Conservation (phyloP, 208 protist species). For the Trypanosoma congolense region DNA sequence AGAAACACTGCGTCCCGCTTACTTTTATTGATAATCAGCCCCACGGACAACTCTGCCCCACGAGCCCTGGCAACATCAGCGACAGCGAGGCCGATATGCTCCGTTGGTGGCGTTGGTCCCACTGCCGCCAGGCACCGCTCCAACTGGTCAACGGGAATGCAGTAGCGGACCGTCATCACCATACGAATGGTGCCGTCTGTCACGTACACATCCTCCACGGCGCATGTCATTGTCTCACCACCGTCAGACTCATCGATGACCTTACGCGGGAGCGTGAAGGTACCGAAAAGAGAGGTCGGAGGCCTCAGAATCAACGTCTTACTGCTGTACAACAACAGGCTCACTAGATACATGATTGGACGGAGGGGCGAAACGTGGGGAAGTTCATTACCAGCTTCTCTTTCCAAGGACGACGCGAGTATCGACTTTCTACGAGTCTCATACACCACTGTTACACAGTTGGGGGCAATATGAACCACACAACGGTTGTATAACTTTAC, state of each 20-base stretch:
- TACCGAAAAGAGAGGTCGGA: slow-evolving; percentile 65
- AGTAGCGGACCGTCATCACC: slow-evolving; percentile 60
- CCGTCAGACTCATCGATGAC: slow-evolving; percentile 42
- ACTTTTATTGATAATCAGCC: slow-evolving; percentile 57
- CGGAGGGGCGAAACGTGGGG: slow-evolving; percentile 48
- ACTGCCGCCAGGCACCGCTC: slow-evolving; percentile 80
- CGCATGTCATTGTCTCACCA: slow-evolving; percentile 51
- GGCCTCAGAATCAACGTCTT: slow-evolving; percentile 46
- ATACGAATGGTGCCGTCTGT: slow-evolving; percentile 65
- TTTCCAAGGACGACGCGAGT: slow-evolving; percentile 61
- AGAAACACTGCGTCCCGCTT: slow-evolving; percentile 63
- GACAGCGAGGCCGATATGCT: slow-evolving; percentile 51
- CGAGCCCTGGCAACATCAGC: slow-evolving; percentile 43
- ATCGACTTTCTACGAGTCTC: slow-evolving; percentile 68
- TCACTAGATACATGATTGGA: slow-evolving; percentile 43
- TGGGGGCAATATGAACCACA: slow-evolving; percentile 45
- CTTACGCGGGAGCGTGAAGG: slow-evolving; percentile 62
- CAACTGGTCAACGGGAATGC: slow-evolving; percentile 60
- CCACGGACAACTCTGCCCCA: slow-evolving; percentile 57
- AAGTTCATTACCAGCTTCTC: slow-evolving; percentile 25
- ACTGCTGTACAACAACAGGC: slow-evolving; percentile 41
- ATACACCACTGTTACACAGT: slow-evolving; percentile 79
- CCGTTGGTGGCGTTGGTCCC: slow-evolving; percentile 67
- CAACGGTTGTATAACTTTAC: slow-evolving; percentile 53
- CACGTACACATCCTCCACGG: slow-evolving; percentile 48